These are phyloP conservation scores for Aureobasidium subglaciale DNA, from an alignment of 2,329 filamentous ascomycete genomes.

Conservation along the genomic window DNA sequence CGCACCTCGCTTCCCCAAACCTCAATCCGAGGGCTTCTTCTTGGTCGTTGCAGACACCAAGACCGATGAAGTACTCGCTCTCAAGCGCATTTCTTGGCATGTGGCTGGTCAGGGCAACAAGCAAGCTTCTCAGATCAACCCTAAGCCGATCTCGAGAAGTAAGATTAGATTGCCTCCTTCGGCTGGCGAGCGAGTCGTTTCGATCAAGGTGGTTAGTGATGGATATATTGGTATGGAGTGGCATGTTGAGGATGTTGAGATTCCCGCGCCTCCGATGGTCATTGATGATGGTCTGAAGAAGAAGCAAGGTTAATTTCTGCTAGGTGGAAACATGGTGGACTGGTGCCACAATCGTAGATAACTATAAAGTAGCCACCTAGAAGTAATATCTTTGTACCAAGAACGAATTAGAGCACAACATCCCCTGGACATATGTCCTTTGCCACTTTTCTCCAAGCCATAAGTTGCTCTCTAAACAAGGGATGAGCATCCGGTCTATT, in stretches of 20 bases:
- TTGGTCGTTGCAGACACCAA: constrained; percentile 62
- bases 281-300: constrained; percentile 29
- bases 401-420: not conserved
- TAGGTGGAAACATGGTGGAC: not conserved
- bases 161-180: constrained; percentile 54
- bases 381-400: no score
- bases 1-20: constrained; percentile 85
- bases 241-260: constrained; percentile 45
- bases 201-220: constrained; percentile 76
- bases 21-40: constrained; percentile 92
- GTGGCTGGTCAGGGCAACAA: constrained; percentile 20
- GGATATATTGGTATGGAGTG: constrained; percentile 73
- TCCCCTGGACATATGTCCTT: constrained; percentile 11
- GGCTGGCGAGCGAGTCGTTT: constrained; percentile 53
- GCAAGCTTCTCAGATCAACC: constrained; percentile 20
- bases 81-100: constrained; percentile 78
- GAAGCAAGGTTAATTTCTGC: not conserved
- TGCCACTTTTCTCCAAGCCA: constrained; percentile 22
- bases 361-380: no score
- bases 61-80: constrained; percentile 69
- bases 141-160: constrained; percentile 48
- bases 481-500: constrained; percentile 23
- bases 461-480: constrained; percentile 22
- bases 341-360: no score
- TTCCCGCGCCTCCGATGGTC: constrained; percentile 33